Evolutionary conservation across 2,329 filamentous ascomycete species (phyloP), one percentile per base, ranked within the genome.

Genomic region (Sporothrix inflata): DNA sequence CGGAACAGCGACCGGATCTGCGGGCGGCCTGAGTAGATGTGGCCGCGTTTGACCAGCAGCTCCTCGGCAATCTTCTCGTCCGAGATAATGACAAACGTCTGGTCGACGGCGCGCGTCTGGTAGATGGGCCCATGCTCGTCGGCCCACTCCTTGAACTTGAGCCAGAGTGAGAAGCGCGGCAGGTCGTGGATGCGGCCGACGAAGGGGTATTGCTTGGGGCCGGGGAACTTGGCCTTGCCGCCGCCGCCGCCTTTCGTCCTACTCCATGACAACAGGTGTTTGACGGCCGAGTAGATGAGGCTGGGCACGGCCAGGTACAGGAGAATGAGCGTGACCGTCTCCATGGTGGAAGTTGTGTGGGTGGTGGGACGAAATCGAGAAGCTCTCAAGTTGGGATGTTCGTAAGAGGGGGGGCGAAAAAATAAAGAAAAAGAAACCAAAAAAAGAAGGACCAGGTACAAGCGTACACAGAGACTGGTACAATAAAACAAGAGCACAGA

Each of bases 141-240:
- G 14, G 81, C 82, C 83, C 83, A 84, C 74, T 84, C 82, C 75
- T 84, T 83, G 77, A 86, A 85, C 78, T 86, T 86, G 75, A 85
- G 81, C 85, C 84, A 86, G 77, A 85, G 79, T 27, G 79, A 78
- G 72, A 84, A 83, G 55, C 82, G 80, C 9, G 84, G 82, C 1
- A 86, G 75, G 73, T 86, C 85, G 74, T 86, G 84, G 16, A 86
- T 80, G 65, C 84, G 82, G 40, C 84, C 84, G 21, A 86, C 78
- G 27, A 86, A 76, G 51, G 85, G 85, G 70, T 82, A 85, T 74
- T 85, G 84, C 71, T 78, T 80, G 12, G 85, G 85, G 0, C 84
- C 84, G 0, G 84, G 84, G 69, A 86, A 84, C 68, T 74, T 78
- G 71, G 77, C 74, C 73, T 80, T 79, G 19, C 69, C 12, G n/a